These are phyloP conservation scores for Cytospora piceae DNA, from an alignment of 2,329 filamentous ascomycete species.

Conservation along the genomic window DNA sequence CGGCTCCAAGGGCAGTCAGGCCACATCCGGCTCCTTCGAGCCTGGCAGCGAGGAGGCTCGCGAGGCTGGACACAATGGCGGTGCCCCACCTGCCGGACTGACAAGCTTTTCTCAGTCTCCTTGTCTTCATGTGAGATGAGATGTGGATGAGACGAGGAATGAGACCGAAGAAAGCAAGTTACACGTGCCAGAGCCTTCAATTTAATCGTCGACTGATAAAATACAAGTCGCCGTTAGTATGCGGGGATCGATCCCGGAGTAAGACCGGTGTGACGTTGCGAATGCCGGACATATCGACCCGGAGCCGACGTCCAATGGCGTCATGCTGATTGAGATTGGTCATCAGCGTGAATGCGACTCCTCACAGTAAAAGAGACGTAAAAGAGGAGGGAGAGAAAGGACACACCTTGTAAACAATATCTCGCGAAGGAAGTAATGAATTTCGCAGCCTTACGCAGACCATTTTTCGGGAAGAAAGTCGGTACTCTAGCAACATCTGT, in stretches of 20 bases:
- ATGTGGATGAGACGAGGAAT: too few relatives aligned
- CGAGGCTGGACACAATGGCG: slow-evolving; percentile 48
- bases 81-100: too few relatives aligned
- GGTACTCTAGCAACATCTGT: slow-evolving; percentile 38
- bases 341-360: slow-evolving; percentile 16
- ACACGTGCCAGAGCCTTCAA: too few relatives aligned
- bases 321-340: slow-evolving; percentile 30
- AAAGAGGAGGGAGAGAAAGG: slow-evolving; percentile 16
- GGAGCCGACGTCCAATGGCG: slow-evolving; percentile 28
- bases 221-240: neutral
- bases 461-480: slow-evolving; percentile 41
- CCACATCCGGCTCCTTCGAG: slow-evolving; percentile 58
- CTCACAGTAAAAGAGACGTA: neutral
- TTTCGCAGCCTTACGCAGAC: slow-evolving; percentile 44
- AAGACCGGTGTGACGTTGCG: neutral
- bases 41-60: slow-evolving; percentile 55
- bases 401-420: neutral
- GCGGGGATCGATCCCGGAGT: neutral
- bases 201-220: too few relatives aligned
- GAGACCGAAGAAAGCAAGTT: too few relatives aligned
- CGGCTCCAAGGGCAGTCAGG: slow-evolving; percentile 54
- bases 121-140: too few relatives aligned
- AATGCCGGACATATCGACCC: neutral
- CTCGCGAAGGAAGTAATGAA: slow-evolving; percentile 43
- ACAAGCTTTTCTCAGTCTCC: too few relatives aligned